Conservation (phyloP, 208 protist genomes). For the Leishmania guyanensis region DNA sequence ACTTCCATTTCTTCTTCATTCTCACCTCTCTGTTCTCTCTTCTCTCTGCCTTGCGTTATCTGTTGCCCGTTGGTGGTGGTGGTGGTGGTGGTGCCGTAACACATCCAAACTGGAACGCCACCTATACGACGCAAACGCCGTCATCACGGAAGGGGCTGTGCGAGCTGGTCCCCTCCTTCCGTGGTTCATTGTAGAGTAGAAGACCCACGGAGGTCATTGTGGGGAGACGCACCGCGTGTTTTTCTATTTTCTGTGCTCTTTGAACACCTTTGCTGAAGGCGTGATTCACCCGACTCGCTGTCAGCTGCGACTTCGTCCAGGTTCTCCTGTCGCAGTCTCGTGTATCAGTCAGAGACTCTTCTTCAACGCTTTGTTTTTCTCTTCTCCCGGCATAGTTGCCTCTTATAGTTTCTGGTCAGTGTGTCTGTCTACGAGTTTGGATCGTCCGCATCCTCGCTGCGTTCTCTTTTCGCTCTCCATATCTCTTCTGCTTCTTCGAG, state of each 20-base stretch:
- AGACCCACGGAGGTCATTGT: background rate
- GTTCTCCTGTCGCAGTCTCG: background rate
- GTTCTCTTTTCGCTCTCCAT: background rate
- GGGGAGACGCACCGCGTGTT: background rate
- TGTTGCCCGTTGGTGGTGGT: background rate
- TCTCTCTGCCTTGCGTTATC: background rate
- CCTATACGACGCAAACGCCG: background rate
- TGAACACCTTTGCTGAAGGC: background rate
- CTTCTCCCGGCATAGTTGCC: background rate
- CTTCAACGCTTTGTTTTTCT: background rate
- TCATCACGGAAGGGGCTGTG: background rate
- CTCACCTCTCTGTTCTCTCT: background rate
- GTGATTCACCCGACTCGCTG: background rate
- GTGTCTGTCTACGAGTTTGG: background rate
- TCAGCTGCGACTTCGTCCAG: background rate
- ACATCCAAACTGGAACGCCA: background rate
- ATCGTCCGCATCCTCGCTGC: background rate
- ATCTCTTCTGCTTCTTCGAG: background rate
- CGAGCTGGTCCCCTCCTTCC: background rate
- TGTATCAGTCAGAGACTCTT: background rate
- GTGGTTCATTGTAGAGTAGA: background rate
- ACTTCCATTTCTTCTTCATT: background rate
- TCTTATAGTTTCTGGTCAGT: background rate
- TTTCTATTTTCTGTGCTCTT: constrained; percentile 1
- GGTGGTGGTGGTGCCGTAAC: background rate